Conservation (phyloP, 441 rosid genomes). For the Hura crepitans region DNA sequence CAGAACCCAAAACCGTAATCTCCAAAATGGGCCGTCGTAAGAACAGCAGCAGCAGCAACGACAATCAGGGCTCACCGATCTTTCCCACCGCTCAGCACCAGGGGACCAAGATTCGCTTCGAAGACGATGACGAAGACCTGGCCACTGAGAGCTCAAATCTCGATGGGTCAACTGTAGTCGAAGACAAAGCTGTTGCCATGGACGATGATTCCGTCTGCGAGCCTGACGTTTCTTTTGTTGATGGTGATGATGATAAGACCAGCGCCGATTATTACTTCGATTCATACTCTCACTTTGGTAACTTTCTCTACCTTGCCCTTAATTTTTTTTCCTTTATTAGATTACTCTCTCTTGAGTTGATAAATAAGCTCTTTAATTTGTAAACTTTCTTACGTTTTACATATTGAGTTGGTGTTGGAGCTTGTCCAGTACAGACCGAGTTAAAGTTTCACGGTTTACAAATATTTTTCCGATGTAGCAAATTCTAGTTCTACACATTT, state of each 20-base stretch:
- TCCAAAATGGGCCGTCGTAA: constrained; percentile 48
- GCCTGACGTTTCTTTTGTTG: constrained; percentile 31
- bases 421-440: not conserved
- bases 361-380: not conserved
- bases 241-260: constrained; percentile 54
- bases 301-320: constrained; percentile 6
- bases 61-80: constrained; percentile 31
- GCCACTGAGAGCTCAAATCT: constrained; percentile 36
- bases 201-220: constrained; percentile 62
- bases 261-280: constrained; percentile 95
- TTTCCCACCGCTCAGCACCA: constrained; percentile 19
- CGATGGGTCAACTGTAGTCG: constrained; percentile 36
- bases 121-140: constrained; percentile 36
- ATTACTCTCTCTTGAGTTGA: not conserved
- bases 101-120: constrained; percentile 36
- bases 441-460: not conserved
- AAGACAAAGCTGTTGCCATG: constrained; percentile 28
- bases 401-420: not conserved
- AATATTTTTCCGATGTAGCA: not conserved
- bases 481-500: too few species aligned
- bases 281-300: constrained; percentile 91
- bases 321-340: constrained; percentile 1
- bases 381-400: not conserved
- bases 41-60: constrained; percentile 29
- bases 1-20: constrained; percentile 24